phyloP scores from a whole-genome alignment of 805 yeast species.

The Sugiyamaella lignohabitans region DNA sequence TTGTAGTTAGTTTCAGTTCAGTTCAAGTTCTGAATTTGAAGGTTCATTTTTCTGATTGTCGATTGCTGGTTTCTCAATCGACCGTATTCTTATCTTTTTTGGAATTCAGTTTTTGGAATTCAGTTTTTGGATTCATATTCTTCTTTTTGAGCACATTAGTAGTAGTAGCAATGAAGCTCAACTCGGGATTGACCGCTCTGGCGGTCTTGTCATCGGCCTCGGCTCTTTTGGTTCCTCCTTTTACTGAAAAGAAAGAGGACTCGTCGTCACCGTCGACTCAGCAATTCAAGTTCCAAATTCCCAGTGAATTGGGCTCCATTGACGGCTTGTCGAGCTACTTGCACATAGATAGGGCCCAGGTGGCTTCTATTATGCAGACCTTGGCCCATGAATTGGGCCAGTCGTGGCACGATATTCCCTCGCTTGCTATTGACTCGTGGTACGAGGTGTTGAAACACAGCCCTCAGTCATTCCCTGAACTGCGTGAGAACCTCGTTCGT shows the following conservation, averaged over 20 bases:
- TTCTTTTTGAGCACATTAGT: neutral
- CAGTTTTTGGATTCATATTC: neutral
- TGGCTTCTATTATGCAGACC: slow-evolving; percentile 25
- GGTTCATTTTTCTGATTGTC: too few species aligned
- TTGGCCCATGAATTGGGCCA: slow-evolving; percentile 16
- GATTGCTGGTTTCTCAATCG: too few species aligned
- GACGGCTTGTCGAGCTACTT: slow-evolving; percentile 4
- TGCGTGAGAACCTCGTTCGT: slow-evolving; percentile 19
- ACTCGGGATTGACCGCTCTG: neutral
- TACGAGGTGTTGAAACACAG: slow-evolving; percentile 25
- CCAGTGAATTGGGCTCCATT: slow-evolving; percentile 7
- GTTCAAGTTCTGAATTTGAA: too few species aligned
- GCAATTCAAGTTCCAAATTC: slow-evolving; percentile 10
- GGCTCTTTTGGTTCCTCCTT: neutral
- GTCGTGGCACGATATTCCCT: slow-evolving; percentile 24
- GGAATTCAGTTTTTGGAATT: neutral
- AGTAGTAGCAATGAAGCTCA: neutral
- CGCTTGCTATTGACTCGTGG: slow-evolving; percentile 28
- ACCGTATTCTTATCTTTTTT: too few species aligned
- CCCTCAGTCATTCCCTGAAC: slow-evolving; percentile 25
- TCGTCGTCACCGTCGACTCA: too few species aligned
- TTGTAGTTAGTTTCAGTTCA: too few species aligned
- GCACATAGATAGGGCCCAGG: slow-evolving; percentile 5
- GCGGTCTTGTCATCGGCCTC: neutral
- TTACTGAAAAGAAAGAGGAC: neutral